phyloP scores from a whole-genome alignment of 768 basidiomycete genomes.

The Pleurotus tuoliensis region DNA sequence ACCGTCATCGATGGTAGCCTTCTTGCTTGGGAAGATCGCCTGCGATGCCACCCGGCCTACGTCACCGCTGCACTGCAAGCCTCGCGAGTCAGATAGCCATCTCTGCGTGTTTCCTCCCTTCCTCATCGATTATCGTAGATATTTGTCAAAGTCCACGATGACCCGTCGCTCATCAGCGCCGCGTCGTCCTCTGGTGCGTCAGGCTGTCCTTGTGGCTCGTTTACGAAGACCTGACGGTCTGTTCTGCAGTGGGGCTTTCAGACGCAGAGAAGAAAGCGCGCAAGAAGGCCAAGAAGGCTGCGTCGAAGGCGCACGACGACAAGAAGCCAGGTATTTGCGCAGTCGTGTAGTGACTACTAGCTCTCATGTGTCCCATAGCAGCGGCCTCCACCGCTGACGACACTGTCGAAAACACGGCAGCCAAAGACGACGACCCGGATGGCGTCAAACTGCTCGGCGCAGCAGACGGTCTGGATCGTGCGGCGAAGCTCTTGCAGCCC shows the following conservation, averaged over 20 bases:
- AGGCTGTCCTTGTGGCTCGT: not conserved
- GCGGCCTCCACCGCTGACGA: slow-evolving; percentile 51
- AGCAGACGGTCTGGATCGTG: slow-evolving; percentile 68
- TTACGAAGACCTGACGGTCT: not conserved
- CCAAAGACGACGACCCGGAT: slow-evolving; percentile 82
- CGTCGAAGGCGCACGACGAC: slow-evolving; percentile 62
- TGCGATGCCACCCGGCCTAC: slow-evolving; percentile 77
- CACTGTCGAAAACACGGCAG: slow-evolving; percentile 59
- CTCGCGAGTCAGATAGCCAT: slow-evolving; percentile 46
- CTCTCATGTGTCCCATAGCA: slow-evolving; percentile 2
- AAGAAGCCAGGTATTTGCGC: slow-evolving; percentile 59
- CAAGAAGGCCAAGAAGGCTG: slow-evolving; percentile 84
- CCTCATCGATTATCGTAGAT: slow-evolving; percentile 44
- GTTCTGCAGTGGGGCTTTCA: slow-evolving; percentile 35
- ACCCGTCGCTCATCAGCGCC: slow-evolving; percentile 55
- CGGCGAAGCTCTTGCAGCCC: slow-evolving; percentile 66
- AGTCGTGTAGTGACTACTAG: slow-evolving; percentile 5
- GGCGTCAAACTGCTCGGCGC: slow-evolving; percentile 66
- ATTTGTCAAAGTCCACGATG: slow-evolving; percentile 67
- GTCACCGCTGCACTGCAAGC: slow-evolving; percentile 69
- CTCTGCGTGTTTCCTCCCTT: not conserved
- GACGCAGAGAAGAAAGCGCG: slow-evolving; percentile 77
- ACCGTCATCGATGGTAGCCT: not conserved
- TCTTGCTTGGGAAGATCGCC: slow-evolving; percentile 66
- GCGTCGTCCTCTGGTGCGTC: slow-evolving; percentile 33